Evolutionary conservation across 169 alveolate genomes (phyloP).

Genomic region (Babesia ovis): DNA sequence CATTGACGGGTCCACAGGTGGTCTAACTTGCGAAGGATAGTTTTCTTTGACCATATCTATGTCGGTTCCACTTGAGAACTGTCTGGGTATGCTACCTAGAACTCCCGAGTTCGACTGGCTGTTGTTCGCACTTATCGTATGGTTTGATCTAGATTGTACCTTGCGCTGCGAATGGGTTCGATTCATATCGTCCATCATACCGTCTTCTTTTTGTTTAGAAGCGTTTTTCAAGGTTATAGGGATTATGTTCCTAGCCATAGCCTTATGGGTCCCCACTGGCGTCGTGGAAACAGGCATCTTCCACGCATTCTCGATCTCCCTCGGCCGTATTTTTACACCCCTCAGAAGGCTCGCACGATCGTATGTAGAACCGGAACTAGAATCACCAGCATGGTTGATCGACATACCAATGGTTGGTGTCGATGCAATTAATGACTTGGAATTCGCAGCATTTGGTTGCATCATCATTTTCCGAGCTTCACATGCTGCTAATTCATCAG

Average conservation of each 20-base stretch:
- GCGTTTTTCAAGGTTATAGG: constrained; percentile 5
- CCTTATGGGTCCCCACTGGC: neutral
- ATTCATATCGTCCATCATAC: neutral
- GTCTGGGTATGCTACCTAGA: neutral
- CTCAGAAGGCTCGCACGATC: constrained; percentile 3
- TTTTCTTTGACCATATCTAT: neutral
- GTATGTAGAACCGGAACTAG: neutral
- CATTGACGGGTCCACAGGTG: neutral
- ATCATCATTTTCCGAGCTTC: constrained; percentile 53
- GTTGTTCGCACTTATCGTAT: neutral
- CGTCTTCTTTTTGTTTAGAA: neutral
- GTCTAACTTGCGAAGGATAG: neutral
- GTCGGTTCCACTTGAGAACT: neutral
- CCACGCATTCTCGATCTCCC: constrained; percentile 3
- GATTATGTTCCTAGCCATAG: constrained; percentile 2
- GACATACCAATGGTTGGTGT: neutral
- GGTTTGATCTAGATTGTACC: neutral
- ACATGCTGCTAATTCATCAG: constrained; percentile 51
- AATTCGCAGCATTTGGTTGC: constrained; percentile 2
- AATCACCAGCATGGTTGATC: neutral
- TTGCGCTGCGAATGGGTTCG: neutral
- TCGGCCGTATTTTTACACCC: neutral
- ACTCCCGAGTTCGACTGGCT: neutral
- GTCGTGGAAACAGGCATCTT: constrained; percentile 20
- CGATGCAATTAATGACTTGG: neutral